Evolutionary conservation across 257 asterid species (phyloP).

Genomic region (Nicotiana noctiflora): DNA sequence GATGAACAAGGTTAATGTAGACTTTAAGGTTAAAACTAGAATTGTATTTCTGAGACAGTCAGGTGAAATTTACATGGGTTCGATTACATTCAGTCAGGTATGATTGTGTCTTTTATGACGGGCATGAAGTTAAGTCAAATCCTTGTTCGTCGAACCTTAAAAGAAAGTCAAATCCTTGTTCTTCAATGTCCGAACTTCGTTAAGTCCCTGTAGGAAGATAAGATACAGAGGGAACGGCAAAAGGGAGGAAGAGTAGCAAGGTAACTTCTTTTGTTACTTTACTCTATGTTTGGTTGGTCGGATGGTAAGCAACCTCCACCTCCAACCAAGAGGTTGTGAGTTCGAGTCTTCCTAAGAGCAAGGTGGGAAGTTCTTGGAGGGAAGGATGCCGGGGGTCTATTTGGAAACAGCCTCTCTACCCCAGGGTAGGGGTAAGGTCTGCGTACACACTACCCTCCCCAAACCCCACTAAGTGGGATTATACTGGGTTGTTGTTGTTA

Average conservation of each 20-base stretch:
- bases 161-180: too few species aligned
- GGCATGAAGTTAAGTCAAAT: not conserved
- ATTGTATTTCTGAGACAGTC: not conserved
- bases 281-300: not conserved
- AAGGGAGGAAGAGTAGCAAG: not conserved
- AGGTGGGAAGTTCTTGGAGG: too few species aligned
- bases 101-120: not conserved
- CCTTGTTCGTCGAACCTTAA: not conserved
- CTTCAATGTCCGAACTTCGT: not conserved
- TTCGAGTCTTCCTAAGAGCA: too few species aligned
- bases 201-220: not conserved
- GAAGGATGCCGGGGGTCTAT: too few species aligned
- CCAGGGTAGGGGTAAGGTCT: too few species aligned
- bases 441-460: too few species aligned
- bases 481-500: too few species aligned
- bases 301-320: too few species aligned
- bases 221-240: not conserved
- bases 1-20: not conserved
- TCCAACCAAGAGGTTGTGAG: too few species aligned
- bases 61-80: not conserved
- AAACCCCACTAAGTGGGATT: too few species aligned
- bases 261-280: not conserved
- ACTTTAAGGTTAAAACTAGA: not conserved
- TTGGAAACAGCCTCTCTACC: too few species aligned
- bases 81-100: not conserved